Evolutionary conservation across 345 rosid genomes (phyloP).

Genomic region (Orychophragmus violaceus): DNA sequence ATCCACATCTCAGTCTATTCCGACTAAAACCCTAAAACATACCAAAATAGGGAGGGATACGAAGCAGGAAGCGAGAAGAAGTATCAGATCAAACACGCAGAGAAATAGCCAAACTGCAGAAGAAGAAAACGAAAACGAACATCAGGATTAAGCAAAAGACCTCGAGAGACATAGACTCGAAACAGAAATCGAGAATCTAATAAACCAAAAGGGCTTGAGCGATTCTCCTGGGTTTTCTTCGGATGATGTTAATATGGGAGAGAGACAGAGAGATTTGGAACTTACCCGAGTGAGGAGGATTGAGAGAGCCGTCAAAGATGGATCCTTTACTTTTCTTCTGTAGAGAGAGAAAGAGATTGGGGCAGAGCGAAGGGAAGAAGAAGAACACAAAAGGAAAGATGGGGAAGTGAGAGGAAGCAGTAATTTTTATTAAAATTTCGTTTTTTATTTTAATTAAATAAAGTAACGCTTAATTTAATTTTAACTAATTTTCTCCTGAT

Average conservation of each 20-base stretch:
- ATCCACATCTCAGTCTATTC: not conserved
- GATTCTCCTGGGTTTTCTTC: no score
- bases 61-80: not conserved
- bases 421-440: conserved; percentile 24
- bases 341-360: conserved; percentile 3
- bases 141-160: not conserved
- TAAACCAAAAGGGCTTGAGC: not conserved
- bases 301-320: not conserved
- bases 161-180: not conserved
- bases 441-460: not conserved
- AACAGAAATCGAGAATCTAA: not conserved
- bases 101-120: not conserved
- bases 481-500: conserved; percentile 18
- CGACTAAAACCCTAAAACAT: not conserved
- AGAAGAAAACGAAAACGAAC: no score
- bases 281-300: not conserved
- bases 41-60: no score
- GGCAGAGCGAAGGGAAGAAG: conserved; percentile 19
- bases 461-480: conserved; percentile 8
- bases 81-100: not conserved
- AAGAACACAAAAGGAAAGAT: conserved; percentile 19
- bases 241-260: no score
- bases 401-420: conserved; percentile 20
- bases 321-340: not conserved
- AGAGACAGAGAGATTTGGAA: not conserved